phyloP scores from a whole-genome alignment of 2,329 filamentous ascomycete genomes.

The Aspergillus ochraceoroseus region DNA sequence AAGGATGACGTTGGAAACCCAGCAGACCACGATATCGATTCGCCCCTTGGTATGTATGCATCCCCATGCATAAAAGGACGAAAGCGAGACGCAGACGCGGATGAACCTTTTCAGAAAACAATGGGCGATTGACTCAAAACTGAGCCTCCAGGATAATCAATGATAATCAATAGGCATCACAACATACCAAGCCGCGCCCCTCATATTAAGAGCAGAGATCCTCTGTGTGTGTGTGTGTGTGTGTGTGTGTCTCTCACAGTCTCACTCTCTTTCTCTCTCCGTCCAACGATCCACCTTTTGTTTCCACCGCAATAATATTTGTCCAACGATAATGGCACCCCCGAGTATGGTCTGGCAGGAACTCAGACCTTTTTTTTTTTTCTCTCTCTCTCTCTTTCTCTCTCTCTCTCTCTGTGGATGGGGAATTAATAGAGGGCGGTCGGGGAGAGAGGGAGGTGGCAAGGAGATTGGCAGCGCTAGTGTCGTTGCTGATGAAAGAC shows the following conservation, averaged over 20 bases:
- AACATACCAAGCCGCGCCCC: slow-evolving; percentile 25
- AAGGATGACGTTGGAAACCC: slow-evolving; percentile 10
- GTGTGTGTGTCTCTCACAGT: too few relatives aligned
- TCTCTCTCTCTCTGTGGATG: too few relatives aligned
- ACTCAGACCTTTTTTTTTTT: slow-evolving; percentile 4
- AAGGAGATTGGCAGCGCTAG: slow-evolving; percentile 13
- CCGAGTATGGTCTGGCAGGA: background rate
- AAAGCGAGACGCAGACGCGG: background rate
- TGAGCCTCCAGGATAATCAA: slow-evolving; percentile 9
- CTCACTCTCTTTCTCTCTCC: slow-evolving; percentile 6
- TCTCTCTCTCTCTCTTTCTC: too few relatives aligned
- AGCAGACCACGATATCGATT: slow-evolving; percentile 15
- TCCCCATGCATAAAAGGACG: slow-evolving; percentile 9
- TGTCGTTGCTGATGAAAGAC: slow-evolving; percentile 4
- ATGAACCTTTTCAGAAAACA: slow-evolving; percentile 13
- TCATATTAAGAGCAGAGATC: slow-evolving; percentile 20
- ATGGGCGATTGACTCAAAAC: slow-evolving; percentile 9
- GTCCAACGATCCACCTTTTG: too few relatives aligned
- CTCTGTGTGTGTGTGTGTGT: too few relatives aligned
- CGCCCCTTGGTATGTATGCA: slow-evolving; percentile 11
- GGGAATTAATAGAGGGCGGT: slow-evolving; percentile 15
- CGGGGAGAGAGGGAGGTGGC: slow-evolving; percentile 14
- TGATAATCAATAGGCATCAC: slow-evolving; percentile 8
- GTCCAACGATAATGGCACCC: slow-evolving; percentile 1
- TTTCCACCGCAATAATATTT: background rate